These are phyloP conservation scores for Borovskyia barvae DNA, from an alignment of 208 protist genomes.

Conservation along the genomic window DNA sequence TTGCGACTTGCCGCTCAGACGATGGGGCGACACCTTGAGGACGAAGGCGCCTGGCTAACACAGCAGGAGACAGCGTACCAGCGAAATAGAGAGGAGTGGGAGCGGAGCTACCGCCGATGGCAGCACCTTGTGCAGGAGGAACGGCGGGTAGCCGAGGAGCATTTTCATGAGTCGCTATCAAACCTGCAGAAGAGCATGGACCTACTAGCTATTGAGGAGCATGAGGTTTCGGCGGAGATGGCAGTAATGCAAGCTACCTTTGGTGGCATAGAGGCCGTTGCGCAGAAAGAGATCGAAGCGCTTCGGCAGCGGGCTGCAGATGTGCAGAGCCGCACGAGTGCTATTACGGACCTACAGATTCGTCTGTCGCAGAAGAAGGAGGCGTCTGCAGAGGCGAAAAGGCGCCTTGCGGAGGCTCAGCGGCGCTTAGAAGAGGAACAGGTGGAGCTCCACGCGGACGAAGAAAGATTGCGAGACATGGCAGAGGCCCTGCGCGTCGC, in stretches of 20 bases:
- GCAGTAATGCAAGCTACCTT: slow-evolving; percentile 36
- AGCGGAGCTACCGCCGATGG: slow-evolving; percentile 75
- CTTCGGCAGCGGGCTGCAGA: slow-evolving; percentile 44
- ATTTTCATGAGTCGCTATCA: slow-evolving; percentile 41
- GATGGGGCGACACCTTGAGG: slow-evolving; percentile 60
- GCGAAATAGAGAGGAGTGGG: slow-evolving; percentile 52
- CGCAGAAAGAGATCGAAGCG: slow-evolving; percentile 35
- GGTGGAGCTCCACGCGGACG: slow-evolving; percentile 40
- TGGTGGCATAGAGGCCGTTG: slow-evolving; percentile 20
- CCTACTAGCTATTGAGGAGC: slow-evolving; percentile 53
- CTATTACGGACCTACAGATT: slow-evolving; percentile 24
- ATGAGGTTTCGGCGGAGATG: slow-evolving; percentile 33
- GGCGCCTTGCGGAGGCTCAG: slow-evolving; percentile 26
- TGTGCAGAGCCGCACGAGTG: slow-evolving; percentile 35
- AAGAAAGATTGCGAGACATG: slow-evolving; percentile 48
- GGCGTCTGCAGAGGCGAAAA: slow-evolving; percentile 31
- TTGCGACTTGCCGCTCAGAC: slow-evolving; percentile 36
- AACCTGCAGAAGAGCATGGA: slow-evolving; percentile 39
- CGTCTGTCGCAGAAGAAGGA: slow-evolving; percentile 32
- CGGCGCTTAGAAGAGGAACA: slow-evolving; percentile 49
- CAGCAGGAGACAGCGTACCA: slow-evolving; percentile 56
- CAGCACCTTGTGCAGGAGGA: slow-evolving; percentile 61
- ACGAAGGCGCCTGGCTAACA: slow-evolving; percentile 59
- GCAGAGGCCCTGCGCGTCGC: slow-evolving; percentile 40
- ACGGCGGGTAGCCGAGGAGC: slow-evolving; percentile 45